Percentiles rank a stretch among this genome's conserved stretches.
These are phyloP conservation scores for Corchorus capsularis DNA, from an alignment of 345 rosid species.

Conservation along the genomic window DNA sequence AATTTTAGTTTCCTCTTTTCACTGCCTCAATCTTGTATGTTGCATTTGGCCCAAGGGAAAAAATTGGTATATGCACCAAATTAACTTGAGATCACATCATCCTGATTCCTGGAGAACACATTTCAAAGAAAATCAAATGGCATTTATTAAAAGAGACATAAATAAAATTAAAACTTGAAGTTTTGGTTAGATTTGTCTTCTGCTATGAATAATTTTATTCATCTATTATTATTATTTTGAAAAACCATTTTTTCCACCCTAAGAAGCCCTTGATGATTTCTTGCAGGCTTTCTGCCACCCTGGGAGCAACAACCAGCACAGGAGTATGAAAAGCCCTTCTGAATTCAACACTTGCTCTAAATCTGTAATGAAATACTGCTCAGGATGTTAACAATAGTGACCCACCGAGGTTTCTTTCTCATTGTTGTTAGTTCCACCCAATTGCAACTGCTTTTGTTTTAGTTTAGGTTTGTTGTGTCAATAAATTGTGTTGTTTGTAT, in stretches of 20 bases:
- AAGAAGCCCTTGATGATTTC: conserved; percentile 16
- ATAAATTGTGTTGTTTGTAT: background rate
- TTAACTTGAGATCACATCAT: no score
- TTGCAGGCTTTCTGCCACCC: conserved; percentile 72
- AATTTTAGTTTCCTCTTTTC: background rate
- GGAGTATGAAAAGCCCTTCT: conserved; percentile 78
- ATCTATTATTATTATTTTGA: background rate
- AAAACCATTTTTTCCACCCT: conserved; percentile 13
- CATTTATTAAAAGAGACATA: no score
- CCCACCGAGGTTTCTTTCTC: background rate
- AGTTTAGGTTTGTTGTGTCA: background rate
- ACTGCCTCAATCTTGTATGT: background rate
- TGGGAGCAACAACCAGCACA: conserved; percentile 84
- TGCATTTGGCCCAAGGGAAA: no score
- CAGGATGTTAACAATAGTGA: conserved; percentile 14
- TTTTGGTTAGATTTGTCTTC: background rate
- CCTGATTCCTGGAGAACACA: no score
- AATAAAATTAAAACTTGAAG: background rate
- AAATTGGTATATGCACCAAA: no score
- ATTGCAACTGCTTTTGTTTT: conserved; percentile 11
- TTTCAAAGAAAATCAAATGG: no score
- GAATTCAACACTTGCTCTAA: conserved; percentile 29
- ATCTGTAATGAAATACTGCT: conserved; percentile 18
- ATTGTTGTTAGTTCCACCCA: background rate
- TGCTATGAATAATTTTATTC: conserved; percentile 1